Conservation (phyloP, 768 basidiomycete genomes). For the Termitomyces eurrhizus region DNA sequence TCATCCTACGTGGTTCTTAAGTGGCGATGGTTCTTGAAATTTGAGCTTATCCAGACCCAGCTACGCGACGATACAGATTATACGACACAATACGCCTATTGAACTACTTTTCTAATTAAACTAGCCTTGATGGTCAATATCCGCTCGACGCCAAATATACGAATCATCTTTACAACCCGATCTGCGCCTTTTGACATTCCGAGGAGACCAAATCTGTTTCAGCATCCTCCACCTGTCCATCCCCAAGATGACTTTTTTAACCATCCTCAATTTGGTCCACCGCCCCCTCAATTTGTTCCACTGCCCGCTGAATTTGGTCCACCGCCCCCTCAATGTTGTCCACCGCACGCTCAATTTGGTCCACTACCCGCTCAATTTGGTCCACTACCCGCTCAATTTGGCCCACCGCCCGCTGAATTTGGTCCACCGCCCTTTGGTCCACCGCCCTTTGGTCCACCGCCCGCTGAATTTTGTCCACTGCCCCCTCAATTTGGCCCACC, state of each 20-base stretch:
- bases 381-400: too few relatives aligned
- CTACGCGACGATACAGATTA: not conserved
- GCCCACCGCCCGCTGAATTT: too few relatives aligned
- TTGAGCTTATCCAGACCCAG: constrained; percentile 1
- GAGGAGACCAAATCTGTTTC: not conserved
- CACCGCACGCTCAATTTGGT: too few relatives aligned
- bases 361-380: too few relatives aligned
- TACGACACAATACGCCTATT: not conserved
- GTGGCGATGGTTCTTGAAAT: not conserved
- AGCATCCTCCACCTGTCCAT: not conserved
- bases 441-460: too few relatives aligned
- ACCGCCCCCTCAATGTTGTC: too few relatives aligned
- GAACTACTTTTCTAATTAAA: not conserved
- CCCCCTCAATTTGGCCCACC: not conserved
- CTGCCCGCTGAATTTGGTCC: too few relatives aligned
- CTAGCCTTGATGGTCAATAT: not conserved
- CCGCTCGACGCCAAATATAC: constrained; percentile 4
- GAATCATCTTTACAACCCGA: constrained; percentile 4
- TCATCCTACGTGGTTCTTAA: not conserved
- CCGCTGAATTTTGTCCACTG: too few relatives aligned
- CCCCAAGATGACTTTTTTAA: not conserved
- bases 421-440: too few relatives aligned
- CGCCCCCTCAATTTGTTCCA: not conserved
- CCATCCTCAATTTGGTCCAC: not conserved
- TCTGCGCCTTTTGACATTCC: not conserved